Base-by-base conservation (phyloP, 2,329 filamentous ascomycete genomes). In the Nemania sp. region DNA sequence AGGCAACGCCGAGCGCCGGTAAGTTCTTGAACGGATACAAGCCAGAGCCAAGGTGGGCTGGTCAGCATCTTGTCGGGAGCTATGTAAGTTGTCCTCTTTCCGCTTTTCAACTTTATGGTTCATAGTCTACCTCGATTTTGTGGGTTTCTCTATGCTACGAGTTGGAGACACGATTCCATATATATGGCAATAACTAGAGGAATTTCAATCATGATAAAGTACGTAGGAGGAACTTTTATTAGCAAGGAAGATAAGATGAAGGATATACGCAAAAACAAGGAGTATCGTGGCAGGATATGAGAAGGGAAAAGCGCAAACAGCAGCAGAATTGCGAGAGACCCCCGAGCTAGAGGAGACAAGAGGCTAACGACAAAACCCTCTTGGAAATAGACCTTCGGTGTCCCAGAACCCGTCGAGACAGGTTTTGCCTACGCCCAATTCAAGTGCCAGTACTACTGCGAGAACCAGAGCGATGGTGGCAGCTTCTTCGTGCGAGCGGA, bases 381-480 rank as follows among this genome's bases (percentile, higher is more conserved):
- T 3, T 32, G 29, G n/a, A 57, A 49, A 64, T n/a, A 78, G 77
- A 75, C 74, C 38, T 78, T 77, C 62, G 77, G 74, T 54, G 73
- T 73, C n/a, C 72, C 75, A 0, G 13, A 26, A 3, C 76, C 76
- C 22, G 38, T 73, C 59, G 75, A 75, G 52, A 70, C 75, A 8
- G 75, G 75, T 58, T 78, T 78, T 67, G 77, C 76, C 43, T 78
- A 75, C 67, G 73, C 74, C 2, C 75, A 77, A 66, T 78, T 74
- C 76, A 78, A 77, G 72, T 78, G 77, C 73, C 76, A 78, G 70
- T 78, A 75, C 70, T 76, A 74, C 69, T 78, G 77, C 73, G 66
- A 73, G 51, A 71, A 72, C 58, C 47, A 60, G n/a, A 65, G 65
- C 41, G 27, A 38, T 11, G 71, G 73, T 56, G 73, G 69, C 8